Base-by-base conservation (phyloP, 2,329 filamentous ascomycete species). In the Sporothrix protearum region DNA sequence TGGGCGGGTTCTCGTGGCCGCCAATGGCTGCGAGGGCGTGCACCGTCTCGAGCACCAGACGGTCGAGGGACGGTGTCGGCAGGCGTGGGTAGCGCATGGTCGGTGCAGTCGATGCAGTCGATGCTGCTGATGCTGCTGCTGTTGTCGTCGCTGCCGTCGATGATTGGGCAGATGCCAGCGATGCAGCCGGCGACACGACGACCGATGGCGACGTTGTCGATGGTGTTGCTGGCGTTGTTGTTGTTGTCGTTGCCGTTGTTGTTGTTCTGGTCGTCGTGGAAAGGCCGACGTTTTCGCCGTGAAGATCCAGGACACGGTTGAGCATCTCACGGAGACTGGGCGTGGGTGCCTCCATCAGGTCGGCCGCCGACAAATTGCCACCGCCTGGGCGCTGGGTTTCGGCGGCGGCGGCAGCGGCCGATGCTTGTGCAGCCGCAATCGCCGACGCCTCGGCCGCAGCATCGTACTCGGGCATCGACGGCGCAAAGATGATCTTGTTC, bases 1-100 rank as follows among this genome's bases (percentile, higher is more conserved):
- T 93, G 0, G 96, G 96, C 1, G 96, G 96, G 79, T 98, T 98
- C 78, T 97, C 94, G 79, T 97, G 94, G 0, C 95, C 96, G 0
- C 94, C 96, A 76, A 98, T 97, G 0, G 94, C 93, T 16, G 92
- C 92, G 61, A 99, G 85, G 1, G 95, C 94, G 79, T 97, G 91
- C 0, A 98, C 92, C 0, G 96, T 97, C 81, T 98, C 96, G 73
- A 90, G 87, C 4, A 97, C 91, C 22, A 98, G 83, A 30, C 87
- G 86, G 75, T 94, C 90, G 73, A 91, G 88, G 53, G 93, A 86
- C 5, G 86, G 84, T 1, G 85, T 82, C 6, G 90, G 90, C 51
- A 97, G 83, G 51, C 87, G 89, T 0, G 94, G 92, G 78, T 94
- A 97, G 69, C 94, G 85, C 30, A 88, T 88, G 39, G 92, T 57